Conservation (phyloP, 345 rosid genomes). For the Barbarea vulgaris region DNA sequence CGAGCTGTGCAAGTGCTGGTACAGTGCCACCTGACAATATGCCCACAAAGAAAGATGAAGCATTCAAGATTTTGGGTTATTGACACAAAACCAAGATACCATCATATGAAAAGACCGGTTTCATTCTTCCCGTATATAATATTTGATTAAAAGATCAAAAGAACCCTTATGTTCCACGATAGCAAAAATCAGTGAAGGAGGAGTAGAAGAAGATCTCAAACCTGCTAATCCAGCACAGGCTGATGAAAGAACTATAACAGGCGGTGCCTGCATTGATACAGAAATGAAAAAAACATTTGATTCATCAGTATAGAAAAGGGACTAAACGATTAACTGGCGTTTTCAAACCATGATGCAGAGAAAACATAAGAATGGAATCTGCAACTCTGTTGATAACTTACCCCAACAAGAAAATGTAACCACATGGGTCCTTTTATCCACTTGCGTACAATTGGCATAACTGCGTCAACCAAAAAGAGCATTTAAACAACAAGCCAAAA, state of each 20-base stretch:
- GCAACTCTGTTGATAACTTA: conserved; percentile 48
- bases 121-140: background rate
- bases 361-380: background rate
- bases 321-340: background rate
- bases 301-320: background rate
- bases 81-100: conserved; percentile 11
- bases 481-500: background rate
- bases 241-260: conserved; percentile 89
- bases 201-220: conserved; percentile 32
- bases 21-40: conserved; percentile 73
- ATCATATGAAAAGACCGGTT: background rate
- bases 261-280: conserved; percentile 72
- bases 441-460: conserved; percentile 77
- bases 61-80: conserved; percentile 16
- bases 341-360: background rate
- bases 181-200: background rate
- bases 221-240: conserved; percentile 94
- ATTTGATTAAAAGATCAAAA: background rate
- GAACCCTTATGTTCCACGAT: background rate
- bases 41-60: conserved; percentile 10
- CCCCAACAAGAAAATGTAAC: conserved; percentile 93
- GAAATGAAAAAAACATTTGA: background rate
- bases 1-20: conserved; percentile 81
- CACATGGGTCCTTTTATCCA: conserved; percentile 90
- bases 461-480: conserved; percentile 45